phyloP scores from a whole-genome alignment of 2,329 filamentous ascomycete species.

The Nannizziopsis arthrosporioides region DNA sequence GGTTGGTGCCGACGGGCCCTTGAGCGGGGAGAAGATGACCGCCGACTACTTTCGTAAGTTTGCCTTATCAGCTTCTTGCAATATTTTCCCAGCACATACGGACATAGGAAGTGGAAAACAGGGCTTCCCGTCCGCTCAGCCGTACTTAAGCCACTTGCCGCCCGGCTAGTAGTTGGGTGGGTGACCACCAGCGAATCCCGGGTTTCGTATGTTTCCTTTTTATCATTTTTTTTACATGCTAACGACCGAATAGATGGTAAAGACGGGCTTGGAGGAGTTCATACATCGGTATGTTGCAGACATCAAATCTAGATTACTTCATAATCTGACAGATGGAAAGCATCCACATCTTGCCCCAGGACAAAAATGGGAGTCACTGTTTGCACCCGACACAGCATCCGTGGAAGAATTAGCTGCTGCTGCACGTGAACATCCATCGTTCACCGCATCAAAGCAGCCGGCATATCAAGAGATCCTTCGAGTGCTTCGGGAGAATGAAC shows the following conservation, averaged over 20 bases:
- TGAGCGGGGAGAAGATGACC: conserved; percentile 70
- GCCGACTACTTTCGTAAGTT: conserved; percentile 75
- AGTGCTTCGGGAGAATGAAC: conserved; percentile 67
- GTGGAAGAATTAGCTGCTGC: conserved; percentile 39
- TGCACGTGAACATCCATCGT: conserved; percentile 41
- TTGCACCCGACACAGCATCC: conserved; percentile 39
- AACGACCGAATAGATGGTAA: conserved; percentile 47
- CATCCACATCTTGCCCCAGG: conserved; percentile 62
- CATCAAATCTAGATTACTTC: not conserved
- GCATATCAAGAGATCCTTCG: conserved; percentile 84
- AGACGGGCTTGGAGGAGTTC: conserved; percentile 67
- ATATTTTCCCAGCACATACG: not conserved
- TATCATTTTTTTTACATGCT: not conserved
- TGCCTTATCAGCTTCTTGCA: not conserved
- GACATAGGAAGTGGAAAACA: too few species aligned
- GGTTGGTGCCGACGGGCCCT: conserved; percentile 70
- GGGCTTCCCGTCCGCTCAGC: too few species aligned
- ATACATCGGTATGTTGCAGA: conserved; percentile 35
- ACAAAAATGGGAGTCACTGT: conserved; percentile 63
- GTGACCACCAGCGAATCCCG: not conserved
- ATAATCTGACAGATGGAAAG: conserved; percentile 23
- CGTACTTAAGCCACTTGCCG: too few species aligned
- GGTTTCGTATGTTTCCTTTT: not conserved
- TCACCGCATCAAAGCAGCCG: conserved; percentile 60
- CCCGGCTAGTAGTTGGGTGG: not conserved